These are phyloP conservation scores for Clitocybe nebularis DNA, from an alignment of 1,284 basidiomycete species.

Conservation along the genomic window DNA sequence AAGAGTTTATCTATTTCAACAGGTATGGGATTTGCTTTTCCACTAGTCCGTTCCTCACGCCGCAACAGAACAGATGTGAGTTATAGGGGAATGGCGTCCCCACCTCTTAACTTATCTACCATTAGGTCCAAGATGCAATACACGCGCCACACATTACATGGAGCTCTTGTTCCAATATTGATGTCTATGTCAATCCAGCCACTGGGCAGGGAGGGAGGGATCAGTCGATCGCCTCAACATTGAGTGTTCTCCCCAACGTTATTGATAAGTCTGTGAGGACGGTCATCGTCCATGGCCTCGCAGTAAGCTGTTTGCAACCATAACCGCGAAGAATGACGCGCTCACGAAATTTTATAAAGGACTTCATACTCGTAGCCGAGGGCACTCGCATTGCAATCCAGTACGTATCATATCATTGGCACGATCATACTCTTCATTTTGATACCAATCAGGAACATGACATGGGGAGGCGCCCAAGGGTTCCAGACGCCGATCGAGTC, in stretches of 20 bases:
- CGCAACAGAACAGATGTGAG: conserved; percentile 37
- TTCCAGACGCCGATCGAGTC: conserved; percentile 59
- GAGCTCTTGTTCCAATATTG: conserved; percentile 39
- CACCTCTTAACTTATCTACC: not conserved
- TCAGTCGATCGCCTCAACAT: conserved; percentile 48
- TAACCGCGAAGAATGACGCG: no score
- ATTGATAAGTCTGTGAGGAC: conserved; percentile 67
- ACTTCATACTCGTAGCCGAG: conserved; percentile 53
- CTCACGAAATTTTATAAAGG: no score
- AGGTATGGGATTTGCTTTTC: conserved; percentile 16
- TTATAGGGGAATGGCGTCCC: not conserved
- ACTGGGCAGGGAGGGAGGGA: conserved; percentile 40
- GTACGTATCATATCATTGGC: conserved; percentile 24
- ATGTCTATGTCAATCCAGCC: conserved; percentile 45
- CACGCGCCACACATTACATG: conserved; percentile 57
- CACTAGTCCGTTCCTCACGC: not conserved
- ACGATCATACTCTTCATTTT: not conserved
- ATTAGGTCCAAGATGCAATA: conserved; percentile 57
- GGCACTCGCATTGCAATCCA: conserved; percentile 60
- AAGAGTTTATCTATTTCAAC: conserved; percentile 42
- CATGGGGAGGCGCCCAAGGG: conserved; percentile 61
- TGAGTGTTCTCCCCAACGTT: conserved; percentile 62
- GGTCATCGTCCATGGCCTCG: conserved; percentile 66
- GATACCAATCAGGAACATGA: conserved; percentile 27
- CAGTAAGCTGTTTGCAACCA: conserved; percentile 40